Conservation (phyloP, 75 land plant genomes). For the Pseudotsuga menziesii region DNA sequence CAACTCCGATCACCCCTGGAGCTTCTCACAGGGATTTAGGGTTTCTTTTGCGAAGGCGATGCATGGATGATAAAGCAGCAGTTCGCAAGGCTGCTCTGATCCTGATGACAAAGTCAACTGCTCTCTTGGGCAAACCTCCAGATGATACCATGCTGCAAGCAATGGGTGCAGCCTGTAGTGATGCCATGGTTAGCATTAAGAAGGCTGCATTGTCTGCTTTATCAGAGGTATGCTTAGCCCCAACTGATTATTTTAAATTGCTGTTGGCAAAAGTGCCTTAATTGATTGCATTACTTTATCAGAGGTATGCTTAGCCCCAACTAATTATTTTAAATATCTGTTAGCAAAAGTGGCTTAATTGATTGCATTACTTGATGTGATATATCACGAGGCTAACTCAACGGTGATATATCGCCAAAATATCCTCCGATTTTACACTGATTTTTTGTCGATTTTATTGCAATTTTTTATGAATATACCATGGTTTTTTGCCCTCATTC, state of each 20-base stretch:
- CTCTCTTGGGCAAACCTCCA: constrained; percentile 37
- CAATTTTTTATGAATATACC: too few relatives aligned
- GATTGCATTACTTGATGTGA: too few relatives aligned
- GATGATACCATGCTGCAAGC: constrained; percentile 54
- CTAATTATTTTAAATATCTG: too few relatives aligned
- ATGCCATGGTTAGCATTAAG: constrained; percentile 87
- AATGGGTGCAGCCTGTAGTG: constrained; percentile 75
- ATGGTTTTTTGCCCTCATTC: too few relatives aligned
- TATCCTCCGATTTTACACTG: too few relatives aligned
- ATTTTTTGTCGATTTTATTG: too few relatives aligned
- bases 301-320: too few relatives aligned
- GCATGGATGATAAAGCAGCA: constrained; percentile 79
- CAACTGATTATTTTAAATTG: not conserved
- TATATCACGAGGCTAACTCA: too few relatives aligned
- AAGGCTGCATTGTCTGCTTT: constrained; percentile 77
- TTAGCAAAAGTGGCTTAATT: too few relatives aligned
- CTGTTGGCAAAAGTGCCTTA: not conserved
- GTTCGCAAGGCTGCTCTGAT: constrained; percentile 76
- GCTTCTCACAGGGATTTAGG: constrained; percentile 29
- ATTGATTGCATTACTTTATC: not conserved
- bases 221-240: constrained; percentile 59
- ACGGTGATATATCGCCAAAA: too few relatives aligned
- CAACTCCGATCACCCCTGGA: constrained; percentile 23
- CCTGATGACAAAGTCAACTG: constrained; percentile 58
- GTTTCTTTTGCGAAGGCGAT: constrained; percentile 55